Base-by-base conservation (phyloP, 179 eudicot species). In the Beta macrorhiza region DNA sequence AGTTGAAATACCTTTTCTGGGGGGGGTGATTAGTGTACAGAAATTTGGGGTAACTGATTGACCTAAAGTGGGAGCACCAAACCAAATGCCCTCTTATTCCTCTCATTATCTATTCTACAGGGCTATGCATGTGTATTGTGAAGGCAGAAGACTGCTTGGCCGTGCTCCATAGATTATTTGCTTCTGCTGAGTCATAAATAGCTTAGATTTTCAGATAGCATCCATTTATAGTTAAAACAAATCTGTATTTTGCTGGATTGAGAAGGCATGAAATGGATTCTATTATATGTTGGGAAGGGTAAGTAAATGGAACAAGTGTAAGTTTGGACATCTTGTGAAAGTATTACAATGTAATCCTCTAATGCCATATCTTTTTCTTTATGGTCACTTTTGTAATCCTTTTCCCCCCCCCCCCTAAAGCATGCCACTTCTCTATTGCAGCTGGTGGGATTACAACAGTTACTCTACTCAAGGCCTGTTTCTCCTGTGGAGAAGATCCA, bases 401-500 rank as follows among this genome's bases (percentile, higher is more conserved):
- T 25, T 44, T 25, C 25, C 25, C 13, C 69, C 57, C 4, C 7
- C 10, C 52, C 4, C 44, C 81, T 57, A 68, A 73, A 44, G 58
- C 55, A 77, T 63, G 63, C 72, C 8, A 17, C 67, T 42, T 78
- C 55, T 67, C 16, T 19, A 5, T 74, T 87, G 82, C 88, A 87
- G 90, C 95, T 89, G 97, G 90, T 82, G 91, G 85, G 42, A 87
- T 91, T 29, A 69, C 87, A 71, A 76, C 90, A 16, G 85, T 89
- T 69, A 78, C 79, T 72, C 75, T 95, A 32, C 82, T 96, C 16
- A 91, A 86, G 85, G 83, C 90, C 45, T 96, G 98, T 84, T 90
- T 96, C 78, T 91, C 97, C 22, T 96, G 99, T 45, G 96, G 98
- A 42, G 93, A 96, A 49, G 96, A 93, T 84, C 94, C 93, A 78